Evolutionary conservation across 1,139 yeast genomes (phyloP), one percentile per base, ranked within the genome.

Genomic region (Starmera stellimalicola): DNA sequence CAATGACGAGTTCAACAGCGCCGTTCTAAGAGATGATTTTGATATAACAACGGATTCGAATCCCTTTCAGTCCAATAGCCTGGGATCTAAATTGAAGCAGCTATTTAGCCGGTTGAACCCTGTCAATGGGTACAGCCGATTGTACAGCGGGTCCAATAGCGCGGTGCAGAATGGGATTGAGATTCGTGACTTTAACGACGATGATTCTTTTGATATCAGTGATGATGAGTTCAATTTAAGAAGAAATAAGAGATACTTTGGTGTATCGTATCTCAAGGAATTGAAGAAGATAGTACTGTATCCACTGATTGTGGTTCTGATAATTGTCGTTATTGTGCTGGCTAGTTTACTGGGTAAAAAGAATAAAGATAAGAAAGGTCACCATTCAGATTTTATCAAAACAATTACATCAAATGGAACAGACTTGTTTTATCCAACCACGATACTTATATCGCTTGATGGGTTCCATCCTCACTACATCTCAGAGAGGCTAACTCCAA

Each of bases 391-490:
- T 3, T 26, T 24, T 45, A 27, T 43, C 43, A 23, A 66, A 61
- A 41, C 47, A 2, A 33, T 57, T 1, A 48, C 73, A 17, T 59
- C 67, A 16, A 87, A 87, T 52, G 83, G 91, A 3, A 83, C 95
- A 0, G 77, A 76, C 41, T 60, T 61, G 2, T 85, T 78, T 55
- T 64, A 77, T 44, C 84, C 93, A 16, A 76, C 95, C 4, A 87
- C 96, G 0, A 58, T 87, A 2, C 55, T 85, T 34, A 62, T 87
- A 2, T 83, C 95, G 0, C 55, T 87, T 27, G 95, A 83, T 52
- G 95, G 95, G 10, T 82, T 87, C 57, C 94, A 87, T 52, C 96
- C 96, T 8, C 93, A 84, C 50, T 83, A 84, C 51, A 73, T 87
- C n/a, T 75, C 77, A 18, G 52, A 69, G 6, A 61, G 65, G 16